phyloP scores from a whole-genome alignment of 768 basidiomycete species.

The Dentipellis fragilis region DNA sequence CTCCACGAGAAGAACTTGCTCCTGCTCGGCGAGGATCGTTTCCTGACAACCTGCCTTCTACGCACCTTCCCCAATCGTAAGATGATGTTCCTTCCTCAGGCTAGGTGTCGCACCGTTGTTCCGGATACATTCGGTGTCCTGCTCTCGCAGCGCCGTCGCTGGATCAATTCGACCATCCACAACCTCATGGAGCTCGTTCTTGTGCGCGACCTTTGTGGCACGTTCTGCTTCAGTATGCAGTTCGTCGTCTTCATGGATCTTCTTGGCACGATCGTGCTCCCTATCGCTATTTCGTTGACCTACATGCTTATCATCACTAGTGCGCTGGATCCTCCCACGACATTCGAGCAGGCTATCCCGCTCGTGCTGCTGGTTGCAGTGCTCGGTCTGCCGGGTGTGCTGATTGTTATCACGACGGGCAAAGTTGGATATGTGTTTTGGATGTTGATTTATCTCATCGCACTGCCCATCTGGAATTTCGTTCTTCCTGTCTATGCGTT shows the following conservation, averaged over 20 bases:
- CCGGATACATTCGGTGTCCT: conserved; percentile 92
- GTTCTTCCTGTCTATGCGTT: conserved; percentile 91
- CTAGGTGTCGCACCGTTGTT: conserved; percentile 87
- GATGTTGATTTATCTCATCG: conserved; percentile 92
- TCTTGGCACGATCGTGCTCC: conserved; percentile 83
- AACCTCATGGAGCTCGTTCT: conserved; percentile 98
- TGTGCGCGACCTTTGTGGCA: conserved; percentile 94
- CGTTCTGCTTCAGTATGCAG: conserved; percentile 99
- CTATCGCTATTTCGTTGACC: conserved; percentile 87
- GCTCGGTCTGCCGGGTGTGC: conserved; percentile 83
- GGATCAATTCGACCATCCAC: conserved; percentile 99
- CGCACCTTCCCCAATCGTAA: conserved; percentile 97
- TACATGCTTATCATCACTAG: conserved; percentile 80
- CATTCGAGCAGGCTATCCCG: conserved; percentile 91
- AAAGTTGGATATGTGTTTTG: conserved; percentile 95
- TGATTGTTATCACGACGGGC: conserved; percentile 89
- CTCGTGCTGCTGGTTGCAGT: conserved; percentile 83
- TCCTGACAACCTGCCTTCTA: conserved; percentile 91
- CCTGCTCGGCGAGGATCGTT: conserved; percentile 96
- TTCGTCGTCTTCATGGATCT: conserved; percentile 98
- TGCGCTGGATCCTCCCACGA: conserved; percentile 68
- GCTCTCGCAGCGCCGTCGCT: conserved; percentile 92
- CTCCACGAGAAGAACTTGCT: conserved; percentile 97
- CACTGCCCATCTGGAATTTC: conserved; percentile 95
- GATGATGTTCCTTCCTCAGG: conserved; percentile 99